These are phyloP conservation scores for Fusarium duplospermum DNA, from an alignment of 2,329 filamentous ascomycete genomes.

Conservation along the genomic window DNA sequence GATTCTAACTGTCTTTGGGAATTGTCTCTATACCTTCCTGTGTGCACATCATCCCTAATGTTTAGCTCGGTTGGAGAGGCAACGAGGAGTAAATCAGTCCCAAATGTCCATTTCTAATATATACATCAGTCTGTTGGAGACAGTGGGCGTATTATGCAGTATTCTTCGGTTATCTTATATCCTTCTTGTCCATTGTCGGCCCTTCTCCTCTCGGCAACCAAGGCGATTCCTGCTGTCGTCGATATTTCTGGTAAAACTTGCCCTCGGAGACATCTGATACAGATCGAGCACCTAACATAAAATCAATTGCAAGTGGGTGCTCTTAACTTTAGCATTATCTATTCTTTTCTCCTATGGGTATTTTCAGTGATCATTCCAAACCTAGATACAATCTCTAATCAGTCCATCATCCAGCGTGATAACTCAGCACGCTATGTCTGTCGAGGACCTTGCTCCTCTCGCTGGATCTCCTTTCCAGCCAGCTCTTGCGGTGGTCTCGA, in stretches of 20 bases:
- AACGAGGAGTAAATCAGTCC: not conserved
- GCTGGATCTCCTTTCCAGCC: not conserved
- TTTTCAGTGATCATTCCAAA: not conserved
- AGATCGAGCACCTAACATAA: not conserved
- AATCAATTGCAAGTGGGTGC: no score
- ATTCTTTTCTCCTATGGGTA: not conserved
- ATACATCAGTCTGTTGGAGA: no score
- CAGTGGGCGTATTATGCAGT: not conserved
- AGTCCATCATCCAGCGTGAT: not conserved
- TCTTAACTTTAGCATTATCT: not conserved
- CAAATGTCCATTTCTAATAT: not conserved
- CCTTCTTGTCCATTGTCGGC: not conserved
- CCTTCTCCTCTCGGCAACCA: not conserved
- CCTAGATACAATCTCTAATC: not conserved
- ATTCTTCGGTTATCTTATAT: not conserved
- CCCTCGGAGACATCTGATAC: not conserved
- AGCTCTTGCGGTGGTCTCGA: not conserved
- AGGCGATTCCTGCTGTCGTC: not conserved
- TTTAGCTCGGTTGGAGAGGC: no score
- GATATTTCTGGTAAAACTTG: not conserved
- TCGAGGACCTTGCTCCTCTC: not conserved
- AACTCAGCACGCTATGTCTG: not conserved
- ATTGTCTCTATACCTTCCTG: not conserved
- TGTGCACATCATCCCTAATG: not conserved
- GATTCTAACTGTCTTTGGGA: no score